Evolutionary conservation across 441 rosid species (phyloP), one percentile per base, ranked within the genome.

Genomic region (Hura crepitans): DNA sequence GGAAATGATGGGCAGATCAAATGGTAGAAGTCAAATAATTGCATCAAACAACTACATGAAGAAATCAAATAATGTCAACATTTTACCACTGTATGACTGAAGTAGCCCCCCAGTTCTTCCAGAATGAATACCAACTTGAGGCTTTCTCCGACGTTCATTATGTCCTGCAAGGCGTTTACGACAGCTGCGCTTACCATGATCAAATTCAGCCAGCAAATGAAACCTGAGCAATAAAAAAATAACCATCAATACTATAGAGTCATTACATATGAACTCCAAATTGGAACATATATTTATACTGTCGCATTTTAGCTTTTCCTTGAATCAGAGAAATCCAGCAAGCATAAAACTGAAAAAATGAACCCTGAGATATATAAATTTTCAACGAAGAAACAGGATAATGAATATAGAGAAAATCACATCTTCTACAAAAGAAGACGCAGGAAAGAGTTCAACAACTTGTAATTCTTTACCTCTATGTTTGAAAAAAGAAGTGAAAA

Each of bases 71-170:
- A 13, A 30, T 13, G 33, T 20, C 23, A 42, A 33, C 31, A 62
- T 45, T 56, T 35, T 77, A 87, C 89, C 88, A 66, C 76, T 72
- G 75, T 70, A 72, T 3, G 82, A 62, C 51, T 70, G 83, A 74
- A 81, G 71, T 55, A 81, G 74, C 70, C 77, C 84, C 56, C 74
- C 85, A 46, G 70, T 23, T 62, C 79, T 74, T 73, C 83, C 82
- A 2, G 75, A 66, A 37, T 57, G 79, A 72, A 68, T 17, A 55
- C 79, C 76, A 62, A 63, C 79, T 72, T 79, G 81, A 60, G 80
- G 80, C 70, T 62, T 80, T 61, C 83, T 65, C 22, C 83, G 63
- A 2, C 83, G 76, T 25, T 68, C 76, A 37, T 80, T 80, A 68
- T 80, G 83, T 31, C 75, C 79, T 51, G 78, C 75, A 42, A 80